Percentiles rank a stretch among this genome's conserved stretches.
Conservation (phyloP, 345 rosid species). For the Geranium brycei region DNA sequence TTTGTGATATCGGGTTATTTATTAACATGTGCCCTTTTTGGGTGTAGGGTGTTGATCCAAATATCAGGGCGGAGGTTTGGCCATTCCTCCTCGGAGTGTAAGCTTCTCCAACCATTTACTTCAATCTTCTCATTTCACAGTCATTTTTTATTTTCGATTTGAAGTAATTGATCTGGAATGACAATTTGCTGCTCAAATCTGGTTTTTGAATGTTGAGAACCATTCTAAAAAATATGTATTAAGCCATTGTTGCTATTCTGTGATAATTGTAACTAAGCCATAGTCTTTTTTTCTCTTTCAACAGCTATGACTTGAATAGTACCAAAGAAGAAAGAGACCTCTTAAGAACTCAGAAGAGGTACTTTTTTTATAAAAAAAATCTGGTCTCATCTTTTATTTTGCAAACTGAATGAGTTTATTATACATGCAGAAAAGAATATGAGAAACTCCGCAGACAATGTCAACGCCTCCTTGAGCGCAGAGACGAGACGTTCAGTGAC, state of each 20-base stretch:
- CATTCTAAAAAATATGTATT: no score
- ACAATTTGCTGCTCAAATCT: no score
- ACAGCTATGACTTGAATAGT: constrained; percentile 71
- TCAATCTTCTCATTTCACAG: constrained; percentile 3
- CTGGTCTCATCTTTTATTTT: constrained; percentile 2
- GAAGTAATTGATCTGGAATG: no score
- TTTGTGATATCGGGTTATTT: background rate
- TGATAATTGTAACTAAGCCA: no score
- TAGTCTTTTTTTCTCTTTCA: background rate
- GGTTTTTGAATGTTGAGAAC: no score
- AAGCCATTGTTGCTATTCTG: no score
- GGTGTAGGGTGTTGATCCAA: constrained; percentile 78
- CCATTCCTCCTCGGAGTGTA: constrained; percentile 98
- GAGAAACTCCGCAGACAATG: constrained; percentile 77
- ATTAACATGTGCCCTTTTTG: background rate
- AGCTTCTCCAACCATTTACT: constrained; percentile 20
- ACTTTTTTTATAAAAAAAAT: background rate
- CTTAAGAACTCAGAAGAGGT: constrained; percentile 64
- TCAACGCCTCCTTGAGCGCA: constrained; percentile 35
- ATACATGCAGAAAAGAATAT: constrained; percentile 54
- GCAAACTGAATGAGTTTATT: constrained; percentile 6
- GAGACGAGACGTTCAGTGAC: constrained; percentile 21
- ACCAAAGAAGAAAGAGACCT: constrained; percentile 63
- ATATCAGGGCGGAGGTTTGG: constrained; percentile 84
- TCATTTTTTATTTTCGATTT: background rate